Evolutionary conservation across 805 yeast species (phyloP), one percentile per base, ranked within the genome.

Genomic region (Yueomyces sp.): DNA sequence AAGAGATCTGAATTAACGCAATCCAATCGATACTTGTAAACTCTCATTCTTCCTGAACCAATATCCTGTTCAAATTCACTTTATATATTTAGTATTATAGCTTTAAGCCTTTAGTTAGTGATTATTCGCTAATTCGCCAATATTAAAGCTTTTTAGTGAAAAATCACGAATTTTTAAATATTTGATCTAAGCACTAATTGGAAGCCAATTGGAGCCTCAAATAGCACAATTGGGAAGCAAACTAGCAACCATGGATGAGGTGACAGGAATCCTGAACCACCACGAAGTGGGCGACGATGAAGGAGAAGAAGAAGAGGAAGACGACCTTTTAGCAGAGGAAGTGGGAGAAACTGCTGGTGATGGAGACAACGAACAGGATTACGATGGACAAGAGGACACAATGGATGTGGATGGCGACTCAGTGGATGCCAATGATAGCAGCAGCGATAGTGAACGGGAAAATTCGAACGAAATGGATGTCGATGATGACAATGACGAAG

Each of bases 261-360:
- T 57, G 4, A 64, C 55, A 33, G 63, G 57, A 33, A 55, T 62
- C 26, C 43, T 59, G 43, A 53, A 55, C 34, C 56, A 53, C 29
- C 51, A 54, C 39, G 51, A 57, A 26, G 58, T 51, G n/a, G 55
- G 52, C n/a, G 57, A 55, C 9, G 47, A 49, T 31, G 54, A 53
- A 19, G 62, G 57, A 9, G 59, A 50, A 19, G 64, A 57, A 27
- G 60, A 59, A 9, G 57, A 52, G 6, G 60, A 50, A 4, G 59
- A 53, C 11, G 55, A 48, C 29, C 56, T 51, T 26, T 56, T 48
- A 9, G 60, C 52, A 2, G 53, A 50, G 8, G 58, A 52, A 5
- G 54, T 50, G 5, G 49, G 44, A 2, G 43, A 39, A 6, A 43
- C 19, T 5, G 47, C 44, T 5, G 52, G 44, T 19, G 46, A 46